Evolutionary conservation across 768 basidiomycete genomes (phyloP).

Genomic region (Butyriboletus loyo): DNA sequence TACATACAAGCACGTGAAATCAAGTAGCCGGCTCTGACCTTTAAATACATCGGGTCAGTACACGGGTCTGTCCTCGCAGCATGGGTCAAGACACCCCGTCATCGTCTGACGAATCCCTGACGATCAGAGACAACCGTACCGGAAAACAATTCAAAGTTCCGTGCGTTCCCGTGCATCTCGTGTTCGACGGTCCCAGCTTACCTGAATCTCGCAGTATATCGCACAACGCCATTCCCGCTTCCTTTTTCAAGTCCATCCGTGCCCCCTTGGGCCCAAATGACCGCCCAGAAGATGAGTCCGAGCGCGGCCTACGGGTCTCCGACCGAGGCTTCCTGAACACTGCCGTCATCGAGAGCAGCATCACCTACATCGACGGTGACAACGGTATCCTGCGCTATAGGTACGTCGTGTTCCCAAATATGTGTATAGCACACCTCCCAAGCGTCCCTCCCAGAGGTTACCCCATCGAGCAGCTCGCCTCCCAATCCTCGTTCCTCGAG

Average conservation of each 20-base stretch:
- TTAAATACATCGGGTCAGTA: not conserved
- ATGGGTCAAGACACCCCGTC: conserved; percentile 28
- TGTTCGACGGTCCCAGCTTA: not conserved
- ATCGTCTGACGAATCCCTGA: conserved; percentile 41
- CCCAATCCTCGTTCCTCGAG: conserved; percentile 78
- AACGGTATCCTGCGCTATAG: conserved; percentile 80
- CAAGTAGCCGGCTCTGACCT: not conserved
- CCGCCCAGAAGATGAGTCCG: conserved; percentile 77
- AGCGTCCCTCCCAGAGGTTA: conserved; percentile 58
- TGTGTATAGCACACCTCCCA: not conserved
- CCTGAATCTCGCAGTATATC: conserved; percentile 50
- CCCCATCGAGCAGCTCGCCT: conserved; percentile 88
- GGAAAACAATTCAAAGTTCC: conserved; percentile 72
- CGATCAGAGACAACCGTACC: conserved; percentile 81
- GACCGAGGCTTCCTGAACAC: conserved; percentile 85
- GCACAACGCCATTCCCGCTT: conserved; percentile 77
- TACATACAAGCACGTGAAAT: conserved; percentile 14
- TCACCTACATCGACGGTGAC: conserved; percentile 91
- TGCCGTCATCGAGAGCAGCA: conserved; percentile 73
- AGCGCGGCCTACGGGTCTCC: conserved; percentile 73
- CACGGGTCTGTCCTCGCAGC: not conserved
- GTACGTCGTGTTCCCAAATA: conserved; percentile 31
- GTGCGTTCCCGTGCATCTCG: conserved; percentile 41
- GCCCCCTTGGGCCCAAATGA: conserved; percentile 57
- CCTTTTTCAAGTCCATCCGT: conserved; percentile 75